Evolutionary conservation across 495 filamentous ascomycete genomes (phyloP), one percentile per base, ranked within the genome.

Genomic region (Penicillium subrubescens): DNA sequence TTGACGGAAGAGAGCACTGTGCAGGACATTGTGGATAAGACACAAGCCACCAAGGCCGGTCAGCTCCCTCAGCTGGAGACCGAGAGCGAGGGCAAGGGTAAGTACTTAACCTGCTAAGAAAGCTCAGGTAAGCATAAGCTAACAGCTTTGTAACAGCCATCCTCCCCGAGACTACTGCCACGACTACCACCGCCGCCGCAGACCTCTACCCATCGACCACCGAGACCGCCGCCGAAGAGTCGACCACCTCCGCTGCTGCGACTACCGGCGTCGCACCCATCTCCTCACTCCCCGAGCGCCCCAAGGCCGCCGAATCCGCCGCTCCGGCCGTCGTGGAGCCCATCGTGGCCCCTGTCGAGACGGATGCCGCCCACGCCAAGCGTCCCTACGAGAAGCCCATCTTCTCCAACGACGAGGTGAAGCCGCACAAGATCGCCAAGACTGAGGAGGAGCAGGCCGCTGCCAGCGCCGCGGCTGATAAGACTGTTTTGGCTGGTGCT

Each of bases 371-470:
- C 1, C 69, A 74, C 51, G 23, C 48, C 34, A 74, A 74, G 71
- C 71, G 71, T 50, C 71, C 71, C 54, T 74, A 74, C 34, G 71
- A 74, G 65, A 72, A 74, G 61, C 71, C 71, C 60, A 74, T 74
- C 63, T 74, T 74, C 71, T 66, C 64, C 34, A 68, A 60, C 12
- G 71, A 74, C 43, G 69, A 74, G 51, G 60, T 68, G 44, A 72
- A 72, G 65, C 71, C 71, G 33, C 63, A 53, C 70, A 74, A 74
- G 67, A 74, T 74, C 50, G 51, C 70, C 69, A 72, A 72, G 65
- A 72, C 69, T 1, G 71, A 74, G 48, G 71, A 74, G 70, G 71
- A 71, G 52, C 31, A 67, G 60, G 54, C 67, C 12, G 58, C 62
- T n/a, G 60, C 64, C 52, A 64, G 56, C 21, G 66, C 52, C 7